phyloP scores from a whole-genome alignment of 2,329 filamentous ascomycete genomes.

The Macrophomina pseudophaseolina region DNA sequence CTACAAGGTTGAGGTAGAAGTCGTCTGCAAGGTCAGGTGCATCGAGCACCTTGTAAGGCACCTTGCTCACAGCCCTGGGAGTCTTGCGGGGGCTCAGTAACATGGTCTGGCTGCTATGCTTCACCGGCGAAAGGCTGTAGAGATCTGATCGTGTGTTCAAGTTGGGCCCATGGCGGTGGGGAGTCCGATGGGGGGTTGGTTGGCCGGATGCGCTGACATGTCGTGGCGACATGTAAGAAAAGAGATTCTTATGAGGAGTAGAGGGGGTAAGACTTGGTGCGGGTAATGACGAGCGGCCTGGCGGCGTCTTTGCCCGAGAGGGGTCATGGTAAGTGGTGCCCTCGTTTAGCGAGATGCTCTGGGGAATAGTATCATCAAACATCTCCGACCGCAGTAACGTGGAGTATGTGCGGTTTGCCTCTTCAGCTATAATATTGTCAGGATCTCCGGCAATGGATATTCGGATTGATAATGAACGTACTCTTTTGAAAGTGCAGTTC shows the following conservation, averaged over 20 bases:
- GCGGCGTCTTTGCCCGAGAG: slow-evolving; percentile 80
- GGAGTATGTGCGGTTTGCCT: slow-evolving; percentile 93
- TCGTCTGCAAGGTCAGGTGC: slow-evolving; percentile 95
- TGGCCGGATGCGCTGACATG: slow-evolving; percentile 69
- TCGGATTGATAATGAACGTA: slow-evolving; percentile 18
- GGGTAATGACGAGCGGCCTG: slow-evolving; percentile 70
- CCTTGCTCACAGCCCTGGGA: slow-evolving; percentile 88
- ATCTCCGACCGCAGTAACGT: slow-evolving; percentile 86
- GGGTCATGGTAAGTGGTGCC: slow-evolving; percentile 65
- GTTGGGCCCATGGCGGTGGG: slow-evolving; percentile 85
- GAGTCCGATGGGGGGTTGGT: slow-evolving; percentile 85
- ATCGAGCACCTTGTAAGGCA: slow-evolving; percentile 96
- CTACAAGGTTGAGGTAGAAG: slow-evolving; percentile 96
- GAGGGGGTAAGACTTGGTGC: slow-evolving; percentile 81
- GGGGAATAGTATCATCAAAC: slow-evolving; percentile 88
- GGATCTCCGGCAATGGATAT: slow-evolving; percentile 17
- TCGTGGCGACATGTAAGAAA: slow-evolving; percentile 81
- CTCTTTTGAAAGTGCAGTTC: slow-evolving; percentile 95
- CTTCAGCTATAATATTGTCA: slow-evolving; percentile 67
- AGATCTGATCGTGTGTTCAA: slow-evolving; percentile 89
- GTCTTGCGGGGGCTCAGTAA: slow-evolving; percentile 88
- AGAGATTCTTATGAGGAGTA: slow-evolving; percentile 96
- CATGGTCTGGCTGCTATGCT: slow-evolving; percentile 91
- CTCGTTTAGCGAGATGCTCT: slow-evolving; percentile 68
- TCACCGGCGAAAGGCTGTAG: slow-evolving; percentile 93